Evolutionary conservation across 257 asterid species (phyloP), one percentile per base, ranked within the genome.

Genomic region (Thymus mandschuricus): DNA sequence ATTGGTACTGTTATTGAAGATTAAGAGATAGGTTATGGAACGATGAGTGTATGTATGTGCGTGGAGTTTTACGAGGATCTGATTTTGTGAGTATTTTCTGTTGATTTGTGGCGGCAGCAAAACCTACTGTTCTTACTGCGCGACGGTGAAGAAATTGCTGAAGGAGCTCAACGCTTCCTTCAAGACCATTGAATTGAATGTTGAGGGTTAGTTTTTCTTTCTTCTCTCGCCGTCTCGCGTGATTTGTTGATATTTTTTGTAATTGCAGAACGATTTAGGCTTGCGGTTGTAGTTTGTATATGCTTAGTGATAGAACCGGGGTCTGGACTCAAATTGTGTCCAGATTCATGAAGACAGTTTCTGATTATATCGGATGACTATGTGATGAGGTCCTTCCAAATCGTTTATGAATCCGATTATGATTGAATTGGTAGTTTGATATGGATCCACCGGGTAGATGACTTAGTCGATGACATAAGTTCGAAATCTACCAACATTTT

Each of bases 61-160:
- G n/a, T 41, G 1, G 13, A 33, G 7, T 76, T 50, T 50, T 78
- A 12, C 54, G 34, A 27, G 35, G 1, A 35, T 10, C 46, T 78
- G 66, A 46, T 51, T 40, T 4, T 64, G 57, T 57, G 50, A 21
- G 41, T 38, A 38, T 4, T 64, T 3, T 60, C 21, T 60, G 55
- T 45, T 63, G 40, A 60, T 59, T 60, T 29, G 38, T 43, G 62
- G 11, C 69, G 31, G 77, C 96, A 93, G 97, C 96, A 93, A 93
- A 74, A 68, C 89, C 65, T 84, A 64, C 81, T 93, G 98, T 68
- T 90, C 98, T 3, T 93, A 27, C 79, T 89, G 97, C 84, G 73
- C 60, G 31, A 67, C 55, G 66, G 97, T 93, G 76, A 93, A 93
- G 91, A 79, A 89, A 71, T 79, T 93, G 84, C 83, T 93, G 84